Base-by-base conservation (phyloP, 2,329 filamentous ascomycete genomes). In the Metarhizium brunneum region DNA sequence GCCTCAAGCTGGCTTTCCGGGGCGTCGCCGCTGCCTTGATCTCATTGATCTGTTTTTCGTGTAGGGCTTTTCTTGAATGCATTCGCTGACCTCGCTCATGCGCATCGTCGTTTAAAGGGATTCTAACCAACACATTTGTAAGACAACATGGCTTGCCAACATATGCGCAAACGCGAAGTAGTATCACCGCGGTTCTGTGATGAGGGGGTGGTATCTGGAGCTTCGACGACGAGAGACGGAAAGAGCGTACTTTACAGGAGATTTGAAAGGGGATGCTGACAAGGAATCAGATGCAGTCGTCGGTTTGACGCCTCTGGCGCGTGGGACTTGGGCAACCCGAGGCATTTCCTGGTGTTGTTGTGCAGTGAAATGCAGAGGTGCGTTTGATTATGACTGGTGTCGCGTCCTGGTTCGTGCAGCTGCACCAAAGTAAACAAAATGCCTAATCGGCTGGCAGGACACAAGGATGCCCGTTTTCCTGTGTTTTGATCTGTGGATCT, bases 71-170 rank as follows among this genome's bases (percentile, higher is more conserved):
- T 66, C 94, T 86, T 59, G 89, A 91, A 67, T 94, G 88, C 66
- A 92, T 78, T 52, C 94, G 87, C 64, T 87, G 86, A 51, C 91
- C 92, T 72, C 95, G 96, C 74, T 99, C 94, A 64, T 87, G 84
- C 58, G 84, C 86, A 78, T 99, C 94, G 75, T 99, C 94, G 75
- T 97, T 97, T 60, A 99, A 83, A 40, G 94, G 92, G 58, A 99
- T 95, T 69, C 90, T 95, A 65, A 48, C 58, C 54, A 61, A 58
- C 51, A 58, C 52, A 1, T 0, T 30, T 30, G 18, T 45, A 55
- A 59, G 48, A 60, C 55, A 35, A 48, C 3, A 25, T 29, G 47
- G 32, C 52, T 11, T 14, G 53, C 32, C 32, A 11, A n/a, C 14
- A 20, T 38, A 5, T 13, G 49, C 49, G 49, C 32, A 11, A 51